Percentiles rank a stretch among this genome's conserved stretches.
Conservation (phyloP, 2,329 filamentous ascomycete species). For the Colletotrichum eremochloae region DNA sequence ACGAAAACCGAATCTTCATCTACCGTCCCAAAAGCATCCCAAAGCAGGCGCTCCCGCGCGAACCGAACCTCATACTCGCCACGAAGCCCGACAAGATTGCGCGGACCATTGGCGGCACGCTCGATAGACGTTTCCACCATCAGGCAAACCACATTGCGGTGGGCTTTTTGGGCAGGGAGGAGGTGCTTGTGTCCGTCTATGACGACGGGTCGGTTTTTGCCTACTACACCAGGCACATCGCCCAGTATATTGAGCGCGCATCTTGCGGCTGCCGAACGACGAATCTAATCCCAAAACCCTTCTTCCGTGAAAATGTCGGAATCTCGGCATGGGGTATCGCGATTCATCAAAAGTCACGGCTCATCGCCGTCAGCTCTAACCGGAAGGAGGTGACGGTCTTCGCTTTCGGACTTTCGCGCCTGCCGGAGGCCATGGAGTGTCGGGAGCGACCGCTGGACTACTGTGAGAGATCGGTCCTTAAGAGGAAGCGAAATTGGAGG, state of each 20-base stretch:
- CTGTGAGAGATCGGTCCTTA: slow-evolving; percentile 53
- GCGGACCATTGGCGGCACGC: slow-evolving; percentile 61
- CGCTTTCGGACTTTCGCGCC: slow-evolving; percentile 57
- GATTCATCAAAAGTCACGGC: slow-evolving; percentile 82
- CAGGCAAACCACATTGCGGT: slow-evolving; percentile 77
- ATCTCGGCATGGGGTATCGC: slow-evolving; percentile 90
- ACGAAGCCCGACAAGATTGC: slow-evolving; percentile 58
- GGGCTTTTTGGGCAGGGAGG: slow-evolving; percentile 76
- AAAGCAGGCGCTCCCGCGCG: slow-evolving; percentile 61
- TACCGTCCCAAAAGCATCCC: slow-evolving; percentile 63
- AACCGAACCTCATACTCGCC: slow-evolving; percentile 64
- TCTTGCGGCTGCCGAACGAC: slow-evolving; percentile 26
- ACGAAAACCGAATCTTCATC: slow-evolving; percentile 68
- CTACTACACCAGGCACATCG: slow-evolving; percentile 73
- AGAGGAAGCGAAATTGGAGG: slow-evolving; percentile 63
- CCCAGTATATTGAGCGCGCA: slow-evolving; percentile 56
- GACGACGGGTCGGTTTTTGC: slow-evolving; percentile 83
- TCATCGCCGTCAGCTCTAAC: slow-evolving; percentile 91
- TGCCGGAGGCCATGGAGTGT: slow-evolving; percentile 42
- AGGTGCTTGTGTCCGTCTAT: slow-evolving; percentile 76
- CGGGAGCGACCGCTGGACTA: slow-evolving; percentile 41
- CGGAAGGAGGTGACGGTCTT: slow-evolving; percentile 67
- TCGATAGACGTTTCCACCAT: slow-evolving; percentile 68
- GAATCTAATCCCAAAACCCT: slow-evolving; percentile 56
- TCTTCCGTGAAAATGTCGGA: slow-evolving; percentile 83